Evolutionary conservation across 2,329 filamentous ascomycete species (phyloP).

Genomic region (Cladophialophora yegresii): DNA sequence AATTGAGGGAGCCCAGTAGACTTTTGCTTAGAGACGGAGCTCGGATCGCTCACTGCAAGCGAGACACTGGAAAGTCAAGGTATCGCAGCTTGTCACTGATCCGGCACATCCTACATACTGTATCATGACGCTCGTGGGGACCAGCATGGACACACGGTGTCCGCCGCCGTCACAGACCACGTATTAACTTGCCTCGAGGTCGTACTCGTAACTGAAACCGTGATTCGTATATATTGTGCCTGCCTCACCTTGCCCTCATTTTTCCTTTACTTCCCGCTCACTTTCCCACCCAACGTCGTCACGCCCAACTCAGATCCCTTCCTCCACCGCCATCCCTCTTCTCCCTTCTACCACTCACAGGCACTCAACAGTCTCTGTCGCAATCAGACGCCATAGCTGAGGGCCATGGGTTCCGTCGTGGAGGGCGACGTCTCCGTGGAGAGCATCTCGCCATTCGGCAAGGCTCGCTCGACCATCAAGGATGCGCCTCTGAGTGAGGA

Average conservation of each 20-base stretch:
- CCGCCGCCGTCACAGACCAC: slow-evolving; percentile 1
- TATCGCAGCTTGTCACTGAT: neutral
- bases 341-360: neutral
- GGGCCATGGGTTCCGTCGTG: slow-evolving; percentile 27
- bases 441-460: slow-evolving; percentile 65
- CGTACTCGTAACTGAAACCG: slow-evolving; percentile 5
- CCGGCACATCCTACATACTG: neutral
- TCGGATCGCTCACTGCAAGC: neutral
- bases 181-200: neutral
- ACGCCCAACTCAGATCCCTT: neutral
- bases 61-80: neutral
- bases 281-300: neutral
- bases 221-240: slow-evolving; percentile 3
- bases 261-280: neutral
- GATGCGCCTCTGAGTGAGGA: slow-evolving; percentile 64
- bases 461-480: slow-evolving; percentile 65
- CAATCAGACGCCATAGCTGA: neutral
- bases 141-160: slow-evolving; percentile 1
- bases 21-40: neutral
- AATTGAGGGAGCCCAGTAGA: neutral
- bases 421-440: slow-evolving; percentile 46
- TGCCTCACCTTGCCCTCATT: neutral
- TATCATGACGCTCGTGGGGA: neutral
- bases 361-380: neutral
- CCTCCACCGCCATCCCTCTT: slow-evolving; percentile 4